These are phyloP conservation scores for Penicillium coprophilum DNA, from an alignment of 495 filamentous ascomycete species.

Conservation along the genomic window DNA sequence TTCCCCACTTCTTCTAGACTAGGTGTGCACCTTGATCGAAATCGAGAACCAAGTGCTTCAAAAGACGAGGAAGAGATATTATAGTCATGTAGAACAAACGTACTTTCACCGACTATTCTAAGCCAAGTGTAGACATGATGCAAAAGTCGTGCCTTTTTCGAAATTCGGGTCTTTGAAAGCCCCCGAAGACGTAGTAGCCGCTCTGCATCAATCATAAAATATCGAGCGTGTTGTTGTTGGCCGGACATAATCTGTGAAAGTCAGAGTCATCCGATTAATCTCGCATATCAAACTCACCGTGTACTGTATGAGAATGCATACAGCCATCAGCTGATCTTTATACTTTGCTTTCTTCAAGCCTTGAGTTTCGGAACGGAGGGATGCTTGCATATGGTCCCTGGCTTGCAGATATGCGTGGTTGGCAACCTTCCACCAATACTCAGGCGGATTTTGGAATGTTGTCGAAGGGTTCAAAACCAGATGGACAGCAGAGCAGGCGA, in stretches of 20 bases:
- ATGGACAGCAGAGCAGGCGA: slow-evolving; percentile 35
- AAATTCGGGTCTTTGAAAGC: slow-evolving; percentile 33
- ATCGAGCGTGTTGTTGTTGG: slow-evolving; percentile 35
- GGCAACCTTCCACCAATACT: slow-evolving; percentile 29
- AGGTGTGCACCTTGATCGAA: background rate
- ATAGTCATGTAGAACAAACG: slow-evolving; percentile 37
- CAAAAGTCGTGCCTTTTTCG: slow-evolving; percentile 35
- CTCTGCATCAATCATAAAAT: slow-evolving; percentile 38
- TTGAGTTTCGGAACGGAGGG: slow-evolving; percentile 29
- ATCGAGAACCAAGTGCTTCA: slow-evolving; percentile 23
- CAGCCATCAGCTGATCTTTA: slow-evolving; percentile 44
- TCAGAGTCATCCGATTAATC: background rate
- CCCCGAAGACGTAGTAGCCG: slow-evolving; percentile 32
- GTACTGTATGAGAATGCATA: slow-evolving; percentile 33
- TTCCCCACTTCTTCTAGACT: background rate
- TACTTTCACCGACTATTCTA: slow-evolving; percentile 38
- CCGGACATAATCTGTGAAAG: slow-evolving; percentile 30
- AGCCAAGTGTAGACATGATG: slow-evolving; percentile 41
- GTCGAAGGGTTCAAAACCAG: slow-evolving; percentile 22
- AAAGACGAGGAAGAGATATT: slow-evolving; percentile 27
- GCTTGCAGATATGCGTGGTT: slow-evolving; percentile 31
- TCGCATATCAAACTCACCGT: slow-evolving; percentile 21
- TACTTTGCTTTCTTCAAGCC: slow-evolving; percentile 39
- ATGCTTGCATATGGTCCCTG: slow-evolving; percentile 35
- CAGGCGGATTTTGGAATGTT: slow-evolving; percentile 13